These are phyloP conservation scores for Candida koratica DNA, from an alignment of 805 yeast species.

Conservation along the genomic window DNA sequence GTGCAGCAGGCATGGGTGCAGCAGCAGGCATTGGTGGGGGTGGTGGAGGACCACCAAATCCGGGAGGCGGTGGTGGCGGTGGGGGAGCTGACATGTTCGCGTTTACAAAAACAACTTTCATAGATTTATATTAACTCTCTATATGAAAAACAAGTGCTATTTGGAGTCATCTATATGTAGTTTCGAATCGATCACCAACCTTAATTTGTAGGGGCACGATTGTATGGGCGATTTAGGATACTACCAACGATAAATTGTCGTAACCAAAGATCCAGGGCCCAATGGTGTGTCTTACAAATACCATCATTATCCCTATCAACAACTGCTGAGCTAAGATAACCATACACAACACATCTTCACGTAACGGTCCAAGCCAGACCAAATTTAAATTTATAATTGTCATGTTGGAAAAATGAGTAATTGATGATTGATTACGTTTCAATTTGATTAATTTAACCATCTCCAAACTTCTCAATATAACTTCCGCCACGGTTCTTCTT, in stretches of 20 bases:
- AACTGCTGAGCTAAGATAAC: slow-evolving; percentile 62
- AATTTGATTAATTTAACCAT: slow-evolving; percentile 46
- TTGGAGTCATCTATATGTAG: too few species aligned
- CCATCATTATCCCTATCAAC: slow-evolving; percentile 58
- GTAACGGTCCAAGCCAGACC: slow-evolving; percentile 85
- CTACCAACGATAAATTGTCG: slow-evolving; percentile 59
- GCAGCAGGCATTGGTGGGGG: slow-evolving; percentile 21
- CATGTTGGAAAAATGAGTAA: slow-evolving; percentile 64
- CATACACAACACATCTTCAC: slow-evolving; percentile 73
- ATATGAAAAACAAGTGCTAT: too few species aligned
- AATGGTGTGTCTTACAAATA: slow-evolving; percentile 71
- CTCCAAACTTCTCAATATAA: slow-evolving; percentile 32
- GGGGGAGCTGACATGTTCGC: slow-evolving; percentile 14
- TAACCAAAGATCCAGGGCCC: slow-evolving; percentile 87
- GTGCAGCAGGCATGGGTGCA: slow-evolving; percentile 29
- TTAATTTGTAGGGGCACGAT: too few species aligned
- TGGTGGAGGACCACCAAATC: too few species aligned
- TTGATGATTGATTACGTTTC: slow-evolving; percentile 19
- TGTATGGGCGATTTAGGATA: too few species aligned
- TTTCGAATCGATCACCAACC: too few species aligned
- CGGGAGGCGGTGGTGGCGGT: slow-evolving; percentile 20
- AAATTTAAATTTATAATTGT: slow-evolving; percentile 80
- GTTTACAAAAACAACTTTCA: too few species aligned
- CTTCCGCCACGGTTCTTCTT: slow-evolving; percentile 20
- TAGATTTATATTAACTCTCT: too few species aligned